These are phyloP conservation scores for Dittrichia graveolens DNA, from an alignment of 129 eudicot genomes.

Conservation along the genomic window DNA sequence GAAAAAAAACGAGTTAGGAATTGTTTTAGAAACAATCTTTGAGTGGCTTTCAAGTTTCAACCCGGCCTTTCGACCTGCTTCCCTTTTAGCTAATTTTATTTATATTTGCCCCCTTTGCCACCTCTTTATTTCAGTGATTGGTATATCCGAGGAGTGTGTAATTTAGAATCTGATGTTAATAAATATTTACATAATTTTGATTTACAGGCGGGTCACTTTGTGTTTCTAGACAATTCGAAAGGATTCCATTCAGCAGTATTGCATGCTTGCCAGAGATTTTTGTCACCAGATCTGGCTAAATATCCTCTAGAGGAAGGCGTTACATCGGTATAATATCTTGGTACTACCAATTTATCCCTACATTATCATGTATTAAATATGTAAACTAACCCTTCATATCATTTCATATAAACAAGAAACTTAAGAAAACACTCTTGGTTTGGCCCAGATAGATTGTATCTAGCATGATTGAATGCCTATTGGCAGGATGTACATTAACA, in stretches of 20 bases:
- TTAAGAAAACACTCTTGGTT: neutral
- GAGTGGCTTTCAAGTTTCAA: too few relatives aligned
- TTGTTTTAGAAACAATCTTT: too few relatives aligned
- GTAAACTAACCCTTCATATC: constrained; percentile 1
- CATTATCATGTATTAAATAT: neutral
- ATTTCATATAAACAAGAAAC: neutral
- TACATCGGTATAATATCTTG: constrained; percentile 32
- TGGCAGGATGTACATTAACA: constrained; percentile 8
- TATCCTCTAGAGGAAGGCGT: constrained; percentile 68
- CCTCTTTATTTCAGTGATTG: too few relatives aligned
- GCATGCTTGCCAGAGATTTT: constrained; percentile 63
- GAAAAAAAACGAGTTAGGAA: too few relatives aligned
- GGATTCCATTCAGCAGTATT: constrained; percentile 81
- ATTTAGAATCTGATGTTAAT: neutral
- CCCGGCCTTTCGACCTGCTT: too few relatives aligned
- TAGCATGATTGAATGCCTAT: constrained; percentile 20
- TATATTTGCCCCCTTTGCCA: too few relatives aligned
- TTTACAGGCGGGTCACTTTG: constrained; percentile 79
- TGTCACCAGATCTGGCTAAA: constrained; percentile 46
- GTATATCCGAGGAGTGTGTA: neutral
- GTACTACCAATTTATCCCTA: constrained; percentile 4
- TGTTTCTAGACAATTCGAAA: constrained; percentile 68
- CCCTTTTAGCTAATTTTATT: too few relatives aligned
- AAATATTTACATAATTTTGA: neutral
- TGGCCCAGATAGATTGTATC: constrained; percentile 12